Conservation (phyloP, 305 asterid genomes). For the Plantago rigida region DNA sequence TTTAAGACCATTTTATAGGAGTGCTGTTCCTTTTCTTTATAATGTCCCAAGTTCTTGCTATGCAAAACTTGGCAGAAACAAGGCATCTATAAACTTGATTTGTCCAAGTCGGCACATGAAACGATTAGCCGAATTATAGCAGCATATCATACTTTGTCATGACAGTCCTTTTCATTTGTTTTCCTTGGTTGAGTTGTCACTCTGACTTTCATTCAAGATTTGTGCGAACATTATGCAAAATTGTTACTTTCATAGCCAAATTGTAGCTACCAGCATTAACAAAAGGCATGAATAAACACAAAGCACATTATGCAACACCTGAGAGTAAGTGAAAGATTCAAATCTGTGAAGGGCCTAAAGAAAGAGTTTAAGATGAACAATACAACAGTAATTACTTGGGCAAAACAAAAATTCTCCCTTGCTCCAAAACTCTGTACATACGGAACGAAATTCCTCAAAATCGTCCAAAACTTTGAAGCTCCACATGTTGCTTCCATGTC, state of each 20-base stretch:
- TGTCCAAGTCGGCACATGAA: neutral
- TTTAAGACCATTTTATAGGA: neutral
- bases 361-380: neutral
- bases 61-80: neutral
- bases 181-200: too few species aligned
- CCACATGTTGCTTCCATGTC: slow-evolving; percentile 40
- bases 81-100: slow-evolving; percentile 2
- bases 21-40: neutral
- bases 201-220: too few species aligned
- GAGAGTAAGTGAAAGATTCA: neutral
- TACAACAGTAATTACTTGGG: neutral
- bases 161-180: neutral
- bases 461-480: slow-evolving; percentile 65
- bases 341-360: neutral
- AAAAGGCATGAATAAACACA: neutral
- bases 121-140: neutral
- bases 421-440: slow-evolving; percentile 38
- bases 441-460: slow-evolving; percentile 18
- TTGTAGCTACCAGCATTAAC: neutral
- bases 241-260: too few species aligned
- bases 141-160: neutral
- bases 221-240: too few species aligned
- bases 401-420: slow-evolving; percentile 1
- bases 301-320: slow-evolving; percentile 2
- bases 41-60: neutral